phyloP scores from a whole-genome alignment of 1,284 basidiomycete genomes.

The Sphagnurus paluster region DNA sequence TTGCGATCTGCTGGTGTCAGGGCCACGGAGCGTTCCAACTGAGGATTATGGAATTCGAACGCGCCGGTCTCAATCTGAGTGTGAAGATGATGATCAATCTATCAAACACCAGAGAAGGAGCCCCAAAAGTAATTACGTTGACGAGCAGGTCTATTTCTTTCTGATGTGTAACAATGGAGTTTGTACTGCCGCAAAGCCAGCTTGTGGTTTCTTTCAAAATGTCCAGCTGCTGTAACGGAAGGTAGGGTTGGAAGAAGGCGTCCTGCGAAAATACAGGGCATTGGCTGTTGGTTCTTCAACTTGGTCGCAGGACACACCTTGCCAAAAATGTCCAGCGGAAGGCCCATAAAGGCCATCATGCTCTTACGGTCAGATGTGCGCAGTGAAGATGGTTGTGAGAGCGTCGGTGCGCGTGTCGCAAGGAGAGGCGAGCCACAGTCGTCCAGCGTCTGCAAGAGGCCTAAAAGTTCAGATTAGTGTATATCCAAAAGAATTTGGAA shows the following conservation, averaged over 20 bases:
- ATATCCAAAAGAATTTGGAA: constrained; percentile 19
- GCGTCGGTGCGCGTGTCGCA: constrained; percentile 65
- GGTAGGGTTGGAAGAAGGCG: constrained; percentile 96
- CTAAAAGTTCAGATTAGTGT: constrained; percentile 31
- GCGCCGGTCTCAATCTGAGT: constrained; percentile 78
- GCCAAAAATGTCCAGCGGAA: constrained; percentile 88
- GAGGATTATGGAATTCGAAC: constrained; percentile 84
- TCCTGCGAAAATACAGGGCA: constrained; percentile 45
- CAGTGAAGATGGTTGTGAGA: constrained; percentile 78
- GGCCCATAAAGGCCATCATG: constrained; percentile 87
- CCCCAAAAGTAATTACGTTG: constrained; percentile 73
- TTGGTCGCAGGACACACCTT: constrained; percentile 45
- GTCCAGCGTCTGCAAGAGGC: constrained; percentile 84
- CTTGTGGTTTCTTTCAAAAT: constrained; percentile 77
- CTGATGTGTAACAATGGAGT: constrained; percentile 94
- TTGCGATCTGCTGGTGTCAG: constrained; percentile 93
- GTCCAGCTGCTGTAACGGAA: constrained; percentile 95
- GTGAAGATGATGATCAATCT: background rate
- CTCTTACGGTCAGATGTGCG: constrained; percentile 90
- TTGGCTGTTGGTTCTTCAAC: background rate
- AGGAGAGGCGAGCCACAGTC: constrained; percentile 92
- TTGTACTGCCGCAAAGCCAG: constrained; percentile 94
- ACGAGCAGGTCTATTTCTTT: constrained; percentile 91
- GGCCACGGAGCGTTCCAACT: constrained; percentile 73
- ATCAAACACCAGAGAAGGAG: background rate